phyloP scores from a whole-genome alignment of 805 yeast species.

The Starmerella davenportii region DNA sequence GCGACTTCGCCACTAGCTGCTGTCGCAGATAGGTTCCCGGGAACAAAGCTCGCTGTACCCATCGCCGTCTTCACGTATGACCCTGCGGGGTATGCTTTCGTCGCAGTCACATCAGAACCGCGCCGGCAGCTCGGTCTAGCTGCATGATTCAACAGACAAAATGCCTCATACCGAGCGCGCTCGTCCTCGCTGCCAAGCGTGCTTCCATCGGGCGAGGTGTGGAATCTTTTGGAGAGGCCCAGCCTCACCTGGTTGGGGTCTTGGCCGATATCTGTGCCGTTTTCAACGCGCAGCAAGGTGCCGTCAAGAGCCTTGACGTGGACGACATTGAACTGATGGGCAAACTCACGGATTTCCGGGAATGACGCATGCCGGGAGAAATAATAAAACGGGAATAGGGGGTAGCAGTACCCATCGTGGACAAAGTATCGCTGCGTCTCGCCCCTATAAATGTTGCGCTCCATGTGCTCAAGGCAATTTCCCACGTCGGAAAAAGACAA shows the following conservation, averaged over 20 bases:
- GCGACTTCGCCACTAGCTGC: too few relatives aligned
- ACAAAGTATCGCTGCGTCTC: conserved; percentile 9
- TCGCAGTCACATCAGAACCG: too few relatives aligned
- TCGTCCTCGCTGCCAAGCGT: background rate
- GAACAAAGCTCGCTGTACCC: too few relatives aligned
- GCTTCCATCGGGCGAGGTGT: background rate
- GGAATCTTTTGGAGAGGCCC: background rate
- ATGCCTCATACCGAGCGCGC: background rate
- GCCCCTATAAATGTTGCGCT: conserved; percentile 2
- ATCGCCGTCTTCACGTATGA: too few relatives aligned
- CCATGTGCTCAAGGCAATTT: conserved; percentile 1
- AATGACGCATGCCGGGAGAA: conserved; percentile 23
- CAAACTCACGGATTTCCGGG: conserved; percentile 15
- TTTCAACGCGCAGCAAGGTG: background rate
- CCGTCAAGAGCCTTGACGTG: conserved; percentile 1
- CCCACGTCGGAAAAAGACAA: conserved; percentile 9
- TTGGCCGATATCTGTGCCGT: background rate
- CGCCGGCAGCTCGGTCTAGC: too few relatives aligned
- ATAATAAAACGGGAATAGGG: conserved; percentile 16
- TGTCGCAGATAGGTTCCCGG: too few relatives aligned
- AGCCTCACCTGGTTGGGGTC: too few relatives aligned
- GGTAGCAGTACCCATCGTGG: conserved; percentile 8
- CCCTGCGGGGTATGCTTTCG: too few relatives aligned
- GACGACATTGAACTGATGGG: conserved; percentile 9
- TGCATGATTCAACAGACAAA: too few relatives aligned